Conservation (phyloP, 2,329 filamentous ascomycete species). For the Pyrenochaeta sp. region DNA sequence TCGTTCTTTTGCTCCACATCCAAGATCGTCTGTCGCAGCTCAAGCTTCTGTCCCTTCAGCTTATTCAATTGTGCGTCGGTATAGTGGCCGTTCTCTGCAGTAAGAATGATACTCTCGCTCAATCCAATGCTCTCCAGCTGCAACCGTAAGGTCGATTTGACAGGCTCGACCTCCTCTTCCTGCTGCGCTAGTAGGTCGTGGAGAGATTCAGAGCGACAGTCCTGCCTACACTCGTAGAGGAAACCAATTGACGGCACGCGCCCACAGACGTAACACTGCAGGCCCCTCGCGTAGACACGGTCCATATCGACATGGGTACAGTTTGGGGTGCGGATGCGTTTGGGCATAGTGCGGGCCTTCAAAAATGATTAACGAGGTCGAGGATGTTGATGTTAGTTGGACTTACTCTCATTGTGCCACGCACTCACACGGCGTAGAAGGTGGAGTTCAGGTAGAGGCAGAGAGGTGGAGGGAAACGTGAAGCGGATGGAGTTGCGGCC, state of each 20-base stretch:
- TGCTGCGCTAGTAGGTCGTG: constrained; percentile 6
- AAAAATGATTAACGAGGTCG: neutral
- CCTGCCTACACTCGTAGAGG: constrained; percentile 77
- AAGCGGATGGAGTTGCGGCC: neutral
- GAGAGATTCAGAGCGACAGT: constrained; percentile 46
- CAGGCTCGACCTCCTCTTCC: neutral
- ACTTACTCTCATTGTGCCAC: constrained; percentile 26
- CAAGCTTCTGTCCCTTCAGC: constrained; percentile 43
- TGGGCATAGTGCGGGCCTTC: constrained; percentile 8
- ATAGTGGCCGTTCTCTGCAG: constrained; percentile 46
- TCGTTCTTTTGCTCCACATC: constrained; percentile 26
- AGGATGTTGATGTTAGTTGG: neutral
- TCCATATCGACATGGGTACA: constrained; percentile 77
- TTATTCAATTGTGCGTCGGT: constrained; percentile 40
- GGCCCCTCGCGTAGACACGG: constrained; percentile 64
- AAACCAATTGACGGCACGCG: constrained; percentile 69
- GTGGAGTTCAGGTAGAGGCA: neutral
- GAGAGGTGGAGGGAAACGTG: constrained; percentile 6
- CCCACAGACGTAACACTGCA: constrained; percentile 67
- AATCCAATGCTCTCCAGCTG: constrained; percentile 41
- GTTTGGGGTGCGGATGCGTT: constrained; percentile 36
- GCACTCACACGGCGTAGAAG: neutral
- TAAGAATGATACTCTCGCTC: constrained; percentile 45
- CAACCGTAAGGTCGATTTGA: constrained; percentile 29
- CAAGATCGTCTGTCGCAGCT: constrained; percentile 40